Evolutionary conservation across 805 yeast species (phyloP).

Genomic region (Metschnikowia cubensis): DNA sequence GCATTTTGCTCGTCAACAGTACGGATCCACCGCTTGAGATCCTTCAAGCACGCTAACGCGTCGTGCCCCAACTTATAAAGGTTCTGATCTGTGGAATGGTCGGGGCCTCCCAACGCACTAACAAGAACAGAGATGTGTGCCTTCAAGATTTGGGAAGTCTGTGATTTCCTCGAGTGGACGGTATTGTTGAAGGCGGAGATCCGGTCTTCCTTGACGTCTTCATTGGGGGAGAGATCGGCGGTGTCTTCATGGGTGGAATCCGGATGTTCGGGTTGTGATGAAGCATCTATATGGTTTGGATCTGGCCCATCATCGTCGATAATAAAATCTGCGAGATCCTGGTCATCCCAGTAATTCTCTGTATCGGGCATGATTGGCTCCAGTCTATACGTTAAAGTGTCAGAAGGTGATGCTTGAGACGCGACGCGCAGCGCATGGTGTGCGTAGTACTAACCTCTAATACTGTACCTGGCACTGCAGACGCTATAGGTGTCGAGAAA

Average conservation of each 20-base stretch:
- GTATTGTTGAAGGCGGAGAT: slow-evolving; percentile 19
- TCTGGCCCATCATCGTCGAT: slow-evolving; percentile 23
- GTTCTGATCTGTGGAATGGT: slow-evolving; percentile 51
- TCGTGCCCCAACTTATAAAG: slow-evolving; percentile 84
- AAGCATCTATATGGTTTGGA: background rate
- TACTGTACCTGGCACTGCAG: too few species aligned
- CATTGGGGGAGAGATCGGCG: slow-evolving; percentile 15
- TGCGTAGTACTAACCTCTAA: background rate
- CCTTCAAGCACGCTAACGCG: slow-evolving; percentile 80
- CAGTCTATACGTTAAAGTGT: background rate
- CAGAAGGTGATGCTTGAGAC: slow-evolving; percentile 2
- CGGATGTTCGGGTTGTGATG: background rate
- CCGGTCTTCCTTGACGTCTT: slow-evolving; percentile 9
- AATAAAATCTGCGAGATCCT: slow-evolving; percentile 35
- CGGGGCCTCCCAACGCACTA: slow-evolving; percentile 89
- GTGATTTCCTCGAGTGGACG: slow-evolving; percentile 31
- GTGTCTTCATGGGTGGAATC: background rate
- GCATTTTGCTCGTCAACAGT: slow-evolving; percentile 72
- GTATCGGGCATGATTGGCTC: background rate
- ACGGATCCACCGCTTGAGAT: slow-evolving; percentile 82
- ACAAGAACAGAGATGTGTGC: slow-evolving; percentile 80
- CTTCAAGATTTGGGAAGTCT: slow-evolving; percentile 42
- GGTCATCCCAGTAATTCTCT: slow-evolving; percentile 15
- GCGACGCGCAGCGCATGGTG: slow-evolving; percentile 5
- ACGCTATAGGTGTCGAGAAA: too few species aligned